phyloP scores from a whole-genome alignment of 441 rosid species.

The Cnidoscolus chayamansa region DNA sequence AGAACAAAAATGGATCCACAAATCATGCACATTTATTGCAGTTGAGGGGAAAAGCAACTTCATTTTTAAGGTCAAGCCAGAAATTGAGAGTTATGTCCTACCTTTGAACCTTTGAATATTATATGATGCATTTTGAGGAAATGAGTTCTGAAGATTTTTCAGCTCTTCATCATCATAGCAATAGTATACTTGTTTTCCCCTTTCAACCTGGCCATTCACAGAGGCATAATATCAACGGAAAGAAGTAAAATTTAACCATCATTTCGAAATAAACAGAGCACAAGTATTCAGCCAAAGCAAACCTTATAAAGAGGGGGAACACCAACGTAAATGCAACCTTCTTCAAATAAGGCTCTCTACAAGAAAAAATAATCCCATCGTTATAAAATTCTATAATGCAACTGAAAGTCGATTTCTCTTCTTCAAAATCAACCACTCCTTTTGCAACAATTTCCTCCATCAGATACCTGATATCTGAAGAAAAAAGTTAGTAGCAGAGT shows the following conservation, averaged over 20 bases:
- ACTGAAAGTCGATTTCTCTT: neutral
- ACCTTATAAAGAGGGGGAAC: constrained; percentile 98
- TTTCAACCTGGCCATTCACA: constrained; percentile 60
- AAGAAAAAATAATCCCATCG: constrained; percentile 27
- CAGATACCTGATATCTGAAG: constrained; percentile 87
- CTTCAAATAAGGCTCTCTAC: constrained; percentile 86
- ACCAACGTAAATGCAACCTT: constrained; percentile 89
- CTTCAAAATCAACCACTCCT: neutral
- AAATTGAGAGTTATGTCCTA: constrained; percentile 18
- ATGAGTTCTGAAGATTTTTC: constrained; percentile 44
- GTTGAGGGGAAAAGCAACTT: neutral
- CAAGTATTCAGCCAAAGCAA: constrained; percentile 14
- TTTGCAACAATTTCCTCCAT: constrained; percentile 9
- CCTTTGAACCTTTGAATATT: constrained; percentile 93
- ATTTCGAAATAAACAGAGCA: constrained; percentile 12
- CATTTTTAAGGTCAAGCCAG: neutral
- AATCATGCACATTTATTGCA: neutral
- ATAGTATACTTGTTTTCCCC: constrained; percentile 70
- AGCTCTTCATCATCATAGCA: constrained; percentile 70
- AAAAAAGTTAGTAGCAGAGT: constrained; percentile 88
- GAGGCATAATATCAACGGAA: constrained; percentile 11
- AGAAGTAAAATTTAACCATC: constrained; percentile 1
- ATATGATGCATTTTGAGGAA: constrained; percentile 76
- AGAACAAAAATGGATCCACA: neutral
- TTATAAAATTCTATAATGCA: constrained; percentile 12